phyloP scores from a whole-genome alignment of 1,284 basidiomycete genomes.

The Austroboletus rostrupii region DNA sequence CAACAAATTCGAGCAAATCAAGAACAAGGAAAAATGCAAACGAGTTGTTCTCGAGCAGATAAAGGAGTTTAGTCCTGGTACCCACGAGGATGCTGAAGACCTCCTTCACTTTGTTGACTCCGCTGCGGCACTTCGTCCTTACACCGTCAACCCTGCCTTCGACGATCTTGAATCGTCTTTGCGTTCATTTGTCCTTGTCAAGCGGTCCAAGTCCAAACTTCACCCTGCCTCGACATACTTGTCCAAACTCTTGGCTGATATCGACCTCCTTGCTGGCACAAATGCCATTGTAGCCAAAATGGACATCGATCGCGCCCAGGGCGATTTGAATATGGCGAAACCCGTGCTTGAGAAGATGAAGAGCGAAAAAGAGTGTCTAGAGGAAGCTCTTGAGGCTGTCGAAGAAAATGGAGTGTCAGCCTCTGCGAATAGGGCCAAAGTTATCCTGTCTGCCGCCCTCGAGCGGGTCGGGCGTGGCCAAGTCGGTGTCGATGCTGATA shows the following conservation, averaged over 20 bases:
- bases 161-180: slow-evolving; percentile 88
- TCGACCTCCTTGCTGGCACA: slow-evolving; percentile 82
- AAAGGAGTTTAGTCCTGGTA: slow-evolving; percentile 86
- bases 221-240: slow-evolving; percentile 94
- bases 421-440: slow-evolving; percentile 54
- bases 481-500: slow-evolving; percentile 50
- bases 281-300: slow-evolving; percentile 83
- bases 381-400: slow-evolving; percentile 73
- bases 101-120: slow-evolving; percentile 99
- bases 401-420: slow-evolving; percentile 75
- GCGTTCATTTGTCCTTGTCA: slow-evolving; percentile 92
- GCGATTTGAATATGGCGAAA: slow-evolving; percentile 67
- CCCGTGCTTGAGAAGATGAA: slow-evolving; percentile 90
- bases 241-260: slow-evolving; percentile 82
- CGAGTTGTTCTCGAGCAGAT: slow-evolving; percentile 92
- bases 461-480: slow-evolving; percentile 77
- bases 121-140: slow-evolving; percentile 59
- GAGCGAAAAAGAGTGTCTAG: slow-evolving; percentile 67
- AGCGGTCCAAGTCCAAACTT: slow-evolving; percentile 94
- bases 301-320: slow-evolving; percentile 75
- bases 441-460: slow-evolving; percentile 67
- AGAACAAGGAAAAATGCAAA: slow-evolving; percentile 92
- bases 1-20: slow-evolving; percentile 96
- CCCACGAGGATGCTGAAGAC: slow-evolving; percentile 88
- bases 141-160: slow-evolving; percentile 70